Conservation (phyloP, 352 stramenopile genomes). For the Globisporangium canariense region DNA sequence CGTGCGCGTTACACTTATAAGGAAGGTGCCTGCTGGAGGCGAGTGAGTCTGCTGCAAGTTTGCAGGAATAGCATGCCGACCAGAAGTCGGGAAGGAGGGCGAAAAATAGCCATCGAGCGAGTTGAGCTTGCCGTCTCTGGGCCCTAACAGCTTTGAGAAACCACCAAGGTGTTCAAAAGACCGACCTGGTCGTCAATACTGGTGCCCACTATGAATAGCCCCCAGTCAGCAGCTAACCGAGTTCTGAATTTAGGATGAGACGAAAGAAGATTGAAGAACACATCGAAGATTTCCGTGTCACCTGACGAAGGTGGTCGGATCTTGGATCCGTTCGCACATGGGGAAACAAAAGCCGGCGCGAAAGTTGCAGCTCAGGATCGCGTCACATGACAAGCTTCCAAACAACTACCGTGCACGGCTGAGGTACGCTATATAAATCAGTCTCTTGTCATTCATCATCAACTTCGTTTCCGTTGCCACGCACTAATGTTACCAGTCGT, state of each 20-base stretch:
- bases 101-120: neutral
- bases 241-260: no score
- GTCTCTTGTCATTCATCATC: constrained; percentile 7
- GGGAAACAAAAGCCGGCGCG: no score
- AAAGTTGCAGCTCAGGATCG: no score
- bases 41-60: neutral
- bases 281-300: no score
- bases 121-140: neutral
- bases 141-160: neutral
- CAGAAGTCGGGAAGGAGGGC: neutral
- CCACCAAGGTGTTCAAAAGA: no score
- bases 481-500: constrained; percentile 14
- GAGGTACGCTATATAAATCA: neutral
- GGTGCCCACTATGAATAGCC: no score
- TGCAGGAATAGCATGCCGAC: constrained; percentile 1
- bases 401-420: neutral
- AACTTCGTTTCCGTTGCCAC: neutral
- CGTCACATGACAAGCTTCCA: neutral
- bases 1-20: neutral
- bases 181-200: no score
- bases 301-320: no score
- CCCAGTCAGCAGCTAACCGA: no score
- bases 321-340: no score
- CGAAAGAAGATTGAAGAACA: no score
- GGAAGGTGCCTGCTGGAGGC: neutral